Base-by-base conservation (phyloP, 2,329 filamentous ascomycete species). In the Trichoderma semiorbis region DNA sequence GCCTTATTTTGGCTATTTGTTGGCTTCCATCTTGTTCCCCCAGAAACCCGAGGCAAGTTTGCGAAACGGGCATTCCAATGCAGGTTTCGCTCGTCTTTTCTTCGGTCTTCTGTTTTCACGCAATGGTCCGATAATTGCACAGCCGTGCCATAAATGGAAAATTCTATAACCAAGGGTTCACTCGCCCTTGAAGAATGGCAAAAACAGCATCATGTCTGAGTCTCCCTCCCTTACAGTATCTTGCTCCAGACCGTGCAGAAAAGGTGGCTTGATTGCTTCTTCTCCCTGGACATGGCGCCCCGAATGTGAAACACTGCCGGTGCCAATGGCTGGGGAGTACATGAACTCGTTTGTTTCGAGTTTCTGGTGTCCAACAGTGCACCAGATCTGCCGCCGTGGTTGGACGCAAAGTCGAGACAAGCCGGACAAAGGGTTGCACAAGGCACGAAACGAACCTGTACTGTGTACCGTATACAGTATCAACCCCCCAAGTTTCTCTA, bases 311-410 rank as follows among this genome's bases (percentile, higher is more conserved):
- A 67, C 64, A 47, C 62, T 65, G 28, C 34, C 24, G 43, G 21
- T 62, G 32, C 32, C 58, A 53, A 24, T 53, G 47, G 58, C 34
- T 62, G 16, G 61, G n/a, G 16, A 64, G 39, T 65, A 65, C 39
- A 50, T 53, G 61, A 64, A 64, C 62, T 47, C 11, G n/a, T 34
- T 32, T 30, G 64, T 67, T 58, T 67, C 64, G 32, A 28, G 34
- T 43, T 24, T 58, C 34, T 43, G 18, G 18, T 14, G n/a, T 58
- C 50, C 26, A 18, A 67, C 64, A 43, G 64, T 39, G 64, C 64
- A 67, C 47, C 47, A 66, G 64, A 67, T 67, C 64, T 53, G 50
- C 12, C 64, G 64, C 50, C 11, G 34, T 30, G 64, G 50, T 67
- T 67, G 64, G 64, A 57, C 43, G 64, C 30, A 28, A 32, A 24